These are phyloP conservation scores for Simplicillium aogashimaense DNA, from an alignment of 2,329 filamentous ascomycete species.

Conservation along the genomic window DNA sequence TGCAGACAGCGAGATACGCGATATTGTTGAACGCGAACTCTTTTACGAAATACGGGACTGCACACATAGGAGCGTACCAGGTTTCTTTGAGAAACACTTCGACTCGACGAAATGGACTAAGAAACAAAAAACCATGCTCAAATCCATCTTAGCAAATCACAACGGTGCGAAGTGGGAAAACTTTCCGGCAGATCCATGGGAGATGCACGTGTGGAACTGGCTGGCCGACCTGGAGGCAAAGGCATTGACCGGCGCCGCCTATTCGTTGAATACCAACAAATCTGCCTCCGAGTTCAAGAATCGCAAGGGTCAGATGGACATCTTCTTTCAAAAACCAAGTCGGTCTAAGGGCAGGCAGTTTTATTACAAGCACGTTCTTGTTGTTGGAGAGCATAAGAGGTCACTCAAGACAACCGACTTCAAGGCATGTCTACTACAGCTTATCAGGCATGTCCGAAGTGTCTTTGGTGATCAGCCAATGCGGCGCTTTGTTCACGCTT, in stretches of 20 bases:
- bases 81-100: slow-evolving; percentile 7
- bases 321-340: slow-evolving; percentile 10
- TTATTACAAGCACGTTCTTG: slow-evolving; percentile 11
- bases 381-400: slow-evolving; percentile 12
- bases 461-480: slow-evolving; percentile 11
- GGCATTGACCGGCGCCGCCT: slow-evolving; percentile 1
- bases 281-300: slow-evolving; percentile 11
- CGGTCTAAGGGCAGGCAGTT: slow-evolving; percentile 1
- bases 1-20: slow-evolving; percentile 5
- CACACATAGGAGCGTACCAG: slow-evolving; percentile 3
- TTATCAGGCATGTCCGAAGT: slow-evolving; percentile 9
- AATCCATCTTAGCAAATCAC: slow-evolving; percentile 3
- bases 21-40: slow-evolving; percentile 4
- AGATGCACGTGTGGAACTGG: slow-evolving; percentile 4
- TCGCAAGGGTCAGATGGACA: slow-evolving; percentile 11
- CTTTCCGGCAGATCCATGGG: slow-evolving; percentile 2
- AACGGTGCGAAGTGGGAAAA: slow-evolving; percentile 1
- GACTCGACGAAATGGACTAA: slow-evolving; percentile 4
- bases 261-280: slow-evolving; percentile 8
- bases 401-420: slow-evolving; percentile 7
- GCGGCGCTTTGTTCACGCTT: slow-evolving; percentile 9
- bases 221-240: slow-evolving; percentile 1
- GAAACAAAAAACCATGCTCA: slow-evolving; percentile 4
- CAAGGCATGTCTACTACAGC: slow-evolving; percentile 10
- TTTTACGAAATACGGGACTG: slow-evolving; percentile 5